These are phyloP conservation scores for Gigaspora rosea DNA, from an alignment of 192 early-diverging fungal species.

Conservation along the genomic window DNA sequence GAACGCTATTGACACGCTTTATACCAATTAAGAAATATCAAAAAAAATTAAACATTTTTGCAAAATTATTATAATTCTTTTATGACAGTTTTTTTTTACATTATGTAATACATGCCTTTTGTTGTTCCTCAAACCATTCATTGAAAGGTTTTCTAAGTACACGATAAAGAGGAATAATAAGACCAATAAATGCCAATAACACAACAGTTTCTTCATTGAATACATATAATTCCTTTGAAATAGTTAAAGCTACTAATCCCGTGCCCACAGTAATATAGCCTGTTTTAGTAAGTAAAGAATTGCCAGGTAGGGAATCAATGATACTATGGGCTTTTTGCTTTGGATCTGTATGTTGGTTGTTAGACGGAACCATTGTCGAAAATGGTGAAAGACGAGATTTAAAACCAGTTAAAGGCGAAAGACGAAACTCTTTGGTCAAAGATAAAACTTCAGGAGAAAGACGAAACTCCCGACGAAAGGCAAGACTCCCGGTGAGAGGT, in stretches of 20 bases:
- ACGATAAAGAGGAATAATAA: slow-evolving; percentile 77
- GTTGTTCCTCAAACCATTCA: slow-evolving; percentile 71
- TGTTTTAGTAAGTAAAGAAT: slow-evolving; percentile 86
- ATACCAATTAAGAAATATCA: slow-evolving; percentile 25
- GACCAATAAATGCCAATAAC: slow-evolving; percentile 76
- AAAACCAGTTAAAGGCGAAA: too few relatives aligned
- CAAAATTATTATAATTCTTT: background rate
- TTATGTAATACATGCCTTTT: slow-evolving; percentile 32
- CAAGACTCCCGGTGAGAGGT: too few relatives aligned
- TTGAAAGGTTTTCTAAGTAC: slow-evolving; percentile 80
- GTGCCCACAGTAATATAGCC: slow-evolving; percentile 80
- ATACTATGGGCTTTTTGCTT: slow-evolving; percentile 86
- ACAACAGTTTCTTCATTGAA: slow-evolving; percentile 93
- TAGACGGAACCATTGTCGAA: too few relatives aligned
- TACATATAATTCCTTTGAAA: slow-evolving; percentile 98
- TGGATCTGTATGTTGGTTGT: slow-evolving; percentile 47
- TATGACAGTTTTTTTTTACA: background rate
- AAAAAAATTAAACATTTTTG: slow-evolving; percentile 15
- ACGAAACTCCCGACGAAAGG: too few relatives aligned
- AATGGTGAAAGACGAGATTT: too few relatives aligned
- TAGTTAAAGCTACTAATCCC: slow-evolving; percentile 81
- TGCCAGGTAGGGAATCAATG: slow-evolving; percentile 91
- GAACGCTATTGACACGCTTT: slow-evolving; percentile 78
- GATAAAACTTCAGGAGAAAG: too few relatives aligned
- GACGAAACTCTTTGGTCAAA: too few relatives aligned